Evolutionary conservation across 371 early-diverging fungal genomes (phyloP).

Genomic region (Cokeromyces recurvatus): DNA sequence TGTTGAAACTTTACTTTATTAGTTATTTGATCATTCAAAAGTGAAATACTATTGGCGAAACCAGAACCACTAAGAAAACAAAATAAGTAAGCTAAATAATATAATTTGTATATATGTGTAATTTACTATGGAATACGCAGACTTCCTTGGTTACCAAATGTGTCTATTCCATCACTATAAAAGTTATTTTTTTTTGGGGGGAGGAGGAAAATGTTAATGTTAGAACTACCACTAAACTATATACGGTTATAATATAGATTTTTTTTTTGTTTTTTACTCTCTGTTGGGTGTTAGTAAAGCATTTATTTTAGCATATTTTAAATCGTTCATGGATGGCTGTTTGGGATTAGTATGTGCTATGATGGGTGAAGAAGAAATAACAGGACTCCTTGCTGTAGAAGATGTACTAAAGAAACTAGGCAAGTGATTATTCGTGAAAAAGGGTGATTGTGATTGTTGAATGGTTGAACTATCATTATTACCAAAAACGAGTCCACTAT

Average conservation of each 20-base stretch:
- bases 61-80: constrained; percentile 26
- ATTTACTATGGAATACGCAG: constrained; percentile 50
- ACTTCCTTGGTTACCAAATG: constrained; percentile 50
- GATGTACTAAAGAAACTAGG: background rate
- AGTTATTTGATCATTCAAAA: too few relatives aligned
- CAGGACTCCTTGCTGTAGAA: background rate
- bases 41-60: constrained; percentile 31
- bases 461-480: background rate
- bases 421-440: too few relatives aligned
- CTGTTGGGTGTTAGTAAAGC: constrained; percentile 18
- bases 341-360: background rate
- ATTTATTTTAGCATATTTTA: constrained; percentile 19
- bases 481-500: constrained; percentile 2
- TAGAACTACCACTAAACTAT: background rate
- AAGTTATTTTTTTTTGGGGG: too few relatives aligned
- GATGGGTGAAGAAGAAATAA: background rate
- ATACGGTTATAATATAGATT: background rate
- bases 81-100: too few relatives aligned
- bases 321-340: constrained; percentile 3
- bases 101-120: background rate
- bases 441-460: background rate
- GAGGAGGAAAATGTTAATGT: too few relatives aligned
- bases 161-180: constrained; percentile 54
- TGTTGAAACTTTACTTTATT: too few relatives aligned
- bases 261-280: constrained; percentile 8